Evolutionary conservation across 495 filamentous ascomycete genomes (phyloP).

Genomic region (Cladorrhinum samala): DNA sequence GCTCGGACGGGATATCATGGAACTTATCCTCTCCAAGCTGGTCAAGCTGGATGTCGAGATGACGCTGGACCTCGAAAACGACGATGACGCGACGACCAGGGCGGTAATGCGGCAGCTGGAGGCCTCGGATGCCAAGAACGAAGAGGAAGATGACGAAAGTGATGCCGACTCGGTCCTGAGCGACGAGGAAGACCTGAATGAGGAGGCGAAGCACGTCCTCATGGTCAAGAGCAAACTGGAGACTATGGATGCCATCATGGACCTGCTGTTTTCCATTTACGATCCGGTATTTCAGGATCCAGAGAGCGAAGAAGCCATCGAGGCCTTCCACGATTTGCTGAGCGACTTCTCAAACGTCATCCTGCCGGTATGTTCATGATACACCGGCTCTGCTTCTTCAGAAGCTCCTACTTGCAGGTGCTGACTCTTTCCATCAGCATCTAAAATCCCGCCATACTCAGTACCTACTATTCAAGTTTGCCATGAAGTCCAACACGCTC

Average conservation of each 20-base stretch:
- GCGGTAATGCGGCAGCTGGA: conserved; percentile 41
- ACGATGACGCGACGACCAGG: conserved; percentile 45
- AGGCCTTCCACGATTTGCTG: conserved; percentile 64
- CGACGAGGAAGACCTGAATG: conserved; percentile 44
- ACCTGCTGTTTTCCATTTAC: conserved; percentile 81
- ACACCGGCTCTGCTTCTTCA: neutral
- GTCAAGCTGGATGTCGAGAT: conserved; percentile 91
- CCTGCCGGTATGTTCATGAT: conserved; percentile 83
- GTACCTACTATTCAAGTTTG: conserved; percentile 78
- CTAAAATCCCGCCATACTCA: conserved; percentile 30
- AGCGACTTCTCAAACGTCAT: conserved; percentile 79
- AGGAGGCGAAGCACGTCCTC: conserved; percentile 44
- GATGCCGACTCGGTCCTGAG: conserved; percentile 45
- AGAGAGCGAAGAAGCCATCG: conserved; percentile 40
- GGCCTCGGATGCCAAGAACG: conserved; percentile 32
- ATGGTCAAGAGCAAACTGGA: conserved; percentile 71
- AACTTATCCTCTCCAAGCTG: conserved; percentile 71
- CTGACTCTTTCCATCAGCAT: conserved; percentile 12
- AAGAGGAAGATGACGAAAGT: conserved; percentile 56
- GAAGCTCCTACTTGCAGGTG: neutral
- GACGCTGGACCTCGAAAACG: conserved; percentile 75
- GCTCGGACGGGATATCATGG: conserved; percentile 74
- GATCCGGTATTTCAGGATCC: conserved; percentile 56
- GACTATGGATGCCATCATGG: conserved; percentile 90
- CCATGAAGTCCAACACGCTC: conserved; percentile 65